phyloP scores from a whole-genome alignment of 805 yeast species.

The Candida fluviatilis region DNA sequence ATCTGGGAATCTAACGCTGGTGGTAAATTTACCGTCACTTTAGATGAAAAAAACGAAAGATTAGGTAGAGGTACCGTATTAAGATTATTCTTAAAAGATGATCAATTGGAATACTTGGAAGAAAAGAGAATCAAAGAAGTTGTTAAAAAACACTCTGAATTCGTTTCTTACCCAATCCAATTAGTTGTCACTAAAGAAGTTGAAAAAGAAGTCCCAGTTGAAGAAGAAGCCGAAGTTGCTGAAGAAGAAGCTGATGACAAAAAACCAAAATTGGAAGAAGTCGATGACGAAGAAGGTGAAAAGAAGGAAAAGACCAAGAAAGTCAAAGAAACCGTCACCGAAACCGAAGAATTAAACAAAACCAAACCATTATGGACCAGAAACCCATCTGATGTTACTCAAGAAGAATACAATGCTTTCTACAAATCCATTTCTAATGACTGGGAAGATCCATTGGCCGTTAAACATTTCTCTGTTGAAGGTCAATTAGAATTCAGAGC shows the following conservation, averaged over 20 bases:
- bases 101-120: slow-evolving; percentile 97
- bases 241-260: slow-evolving; percentile 47
- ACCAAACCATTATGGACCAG: slow-evolving; percentile 99
- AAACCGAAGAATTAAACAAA: slow-evolving; percentile 97
- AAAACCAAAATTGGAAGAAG: slow-evolving; percentile 74
- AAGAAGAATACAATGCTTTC: slow-evolving; percentile 98
- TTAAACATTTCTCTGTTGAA: slow-evolving; percentile 98
- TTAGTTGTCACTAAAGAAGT: slow-evolving; percentile 97
- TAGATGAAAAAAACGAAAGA: slow-evolving; percentile 82
- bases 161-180: slow-evolving; percentile 98
- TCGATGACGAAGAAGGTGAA: slow-evolving; percentile 66
- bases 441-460: slow-evolving; percentile 99
- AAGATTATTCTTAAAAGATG: slow-evolving; percentile 96
- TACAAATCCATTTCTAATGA: slow-evolving; percentile 99
- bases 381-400: slow-evolving; percentile 94
- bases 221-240: slow-evolving; percentile 51
- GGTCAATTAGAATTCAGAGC: slow-evolving; percentile 99
- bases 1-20: slow-evolving; percentile 99
- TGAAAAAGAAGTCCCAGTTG: slow-evolving; percentile 93
- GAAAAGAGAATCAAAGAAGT: slow-evolving; percentile 99
- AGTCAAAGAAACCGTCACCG: slow-evolving; percentile 88
- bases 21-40: slow-evolving; percentile 95
- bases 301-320: slow-evolving; percentile 78
- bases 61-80: slow-evolving; percentile 93
- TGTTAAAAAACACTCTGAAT: slow-evolving; percentile 98